phyloP scores from a whole-genome alignment of 129 eudicot genomes.

The Solidago caesia region DNA sequence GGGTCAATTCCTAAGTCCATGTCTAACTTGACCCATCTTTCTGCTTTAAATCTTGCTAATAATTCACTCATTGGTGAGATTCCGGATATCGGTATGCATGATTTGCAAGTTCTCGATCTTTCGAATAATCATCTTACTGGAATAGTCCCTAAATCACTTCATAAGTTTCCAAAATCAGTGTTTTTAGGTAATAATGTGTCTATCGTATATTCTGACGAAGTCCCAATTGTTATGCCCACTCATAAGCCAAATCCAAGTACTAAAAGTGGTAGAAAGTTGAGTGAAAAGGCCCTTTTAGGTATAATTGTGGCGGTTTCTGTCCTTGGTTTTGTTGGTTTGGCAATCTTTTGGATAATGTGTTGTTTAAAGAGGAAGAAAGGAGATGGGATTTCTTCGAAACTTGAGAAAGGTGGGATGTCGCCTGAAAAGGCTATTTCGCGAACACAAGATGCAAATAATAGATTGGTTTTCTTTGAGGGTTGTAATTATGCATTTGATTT shows the following conservation, averaged over 20 bases:
- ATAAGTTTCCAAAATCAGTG: slow-evolving; percentile 65
- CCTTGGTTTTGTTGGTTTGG: slow-evolving; percentile 57
- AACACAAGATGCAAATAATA: slow-evolving; percentile 73
- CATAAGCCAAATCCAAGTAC: slow-evolving; percentile 28
- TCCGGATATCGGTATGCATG: slow-evolving; percentile 58
- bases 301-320: slow-evolving; percentile 52
- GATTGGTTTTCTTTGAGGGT: slow-evolving; percentile 87
- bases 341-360: slow-evolving; percentile 55
- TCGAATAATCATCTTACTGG: slow-evolving; percentile 70
- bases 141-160: slow-evolving; percentile 63
- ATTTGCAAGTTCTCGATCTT: slow-evolving; percentile 56
- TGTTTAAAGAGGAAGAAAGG: slow-evolving; percentile 46
- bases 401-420: slow-evolving; percentile 75
- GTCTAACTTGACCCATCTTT: slow-evolving; percentile 50
- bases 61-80: slow-evolving; percentile 68
- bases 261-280: slow-evolving; percentile 40
- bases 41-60: slow-evolving; percentile 73
- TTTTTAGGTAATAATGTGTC: slow-evolving; percentile 67
- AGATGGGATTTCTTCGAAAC: slow-evolving; percentile 61
- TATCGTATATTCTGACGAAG: slow-evolving; percentile 34
- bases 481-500: slow-evolving; percentile 93
- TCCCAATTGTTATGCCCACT: slow-evolving; percentile 52
- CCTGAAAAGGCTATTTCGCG: slow-evolving; percentile 86
- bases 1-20: slow-evolving; percentile 62
- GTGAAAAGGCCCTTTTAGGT: slow-evolving; percentile 64